phyloP scores from a whole-genome alignment of 257 asterid genomes.

The Vinca minor region DNA sequence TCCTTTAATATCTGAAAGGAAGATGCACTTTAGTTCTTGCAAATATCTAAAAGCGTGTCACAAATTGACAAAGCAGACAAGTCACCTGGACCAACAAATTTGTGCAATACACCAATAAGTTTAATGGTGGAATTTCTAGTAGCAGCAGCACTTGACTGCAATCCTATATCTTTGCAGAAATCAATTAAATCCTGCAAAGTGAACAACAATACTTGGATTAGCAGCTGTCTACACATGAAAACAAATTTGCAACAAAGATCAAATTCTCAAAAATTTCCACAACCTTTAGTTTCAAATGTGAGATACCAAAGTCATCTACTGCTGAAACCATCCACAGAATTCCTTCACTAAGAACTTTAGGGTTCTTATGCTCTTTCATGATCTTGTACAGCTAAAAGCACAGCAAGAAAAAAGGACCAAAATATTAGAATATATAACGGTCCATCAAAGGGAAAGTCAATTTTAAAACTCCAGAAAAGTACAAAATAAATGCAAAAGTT shows the following conservation, averaged over 20 bases:
- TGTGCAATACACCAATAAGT: slow-evolving; percentile 81
- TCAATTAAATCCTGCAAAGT: slow-evolving; percentile 78
- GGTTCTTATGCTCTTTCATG: slow-evolving; percentile 98
- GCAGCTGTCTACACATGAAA: not conserved
- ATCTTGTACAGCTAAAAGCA: slow-evolving; percentile 65
- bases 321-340: slow-evolving; percentile 91
- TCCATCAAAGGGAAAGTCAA: too few species aligned
- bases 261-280: too few species aligned
- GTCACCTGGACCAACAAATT: slow-evolving; percentile 98
- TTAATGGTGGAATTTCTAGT: slow-evolving; percentile 90
- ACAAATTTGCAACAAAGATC: not conserved
- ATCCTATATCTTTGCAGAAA: slow-evolving; percentile 91
- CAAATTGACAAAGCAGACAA: slow-evolving; percentile 16
- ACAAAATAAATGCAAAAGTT: not conserved
- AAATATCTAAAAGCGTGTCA: slow-evolving; percentile 14
- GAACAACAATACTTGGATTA: slow-evolving; percentile 15
- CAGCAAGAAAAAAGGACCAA: slow-evolving; percentile 12
- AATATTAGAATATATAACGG: not conserved
- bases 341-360: slow-evolving; percentile 98
- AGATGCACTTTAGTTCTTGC: slow-evolving; percentile 21
- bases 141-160: slow-evolving; percentile 98
- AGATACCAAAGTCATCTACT: slow-evolving; percentile 83
- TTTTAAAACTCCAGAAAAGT: not conserved
- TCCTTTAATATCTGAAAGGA: slow-evolving; percentile 70
- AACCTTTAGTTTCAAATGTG: slow-evolving; percentile 82